Percentiles rank a stretch among this genome's conserved stretches.
phyloP scores from a whole-genome alignment of 352 stramenopile genomes.

The Phytophthora crassamura region DNA sequence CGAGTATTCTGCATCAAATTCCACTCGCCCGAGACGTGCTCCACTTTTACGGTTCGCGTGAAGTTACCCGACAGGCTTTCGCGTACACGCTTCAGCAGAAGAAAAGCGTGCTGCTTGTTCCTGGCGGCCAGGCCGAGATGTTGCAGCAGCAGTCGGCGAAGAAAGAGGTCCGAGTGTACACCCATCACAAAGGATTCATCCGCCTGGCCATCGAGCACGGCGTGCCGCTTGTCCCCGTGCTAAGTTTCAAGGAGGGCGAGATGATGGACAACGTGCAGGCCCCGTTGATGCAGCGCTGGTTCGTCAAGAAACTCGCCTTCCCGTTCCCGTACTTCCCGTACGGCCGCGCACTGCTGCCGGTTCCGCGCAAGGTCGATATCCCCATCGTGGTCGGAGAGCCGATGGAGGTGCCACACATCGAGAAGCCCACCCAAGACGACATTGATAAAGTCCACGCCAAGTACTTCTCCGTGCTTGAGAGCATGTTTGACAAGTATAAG shows the following conservation, averaged over 20 bases:
- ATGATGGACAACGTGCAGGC: conserved; percentile 84
- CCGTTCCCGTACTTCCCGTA: conserved; percentile 86
- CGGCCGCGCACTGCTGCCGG: conserved; percentile 65
- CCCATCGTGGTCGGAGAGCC: conserved; percentile 72
- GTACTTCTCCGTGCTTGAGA: conserved; percentile 64
- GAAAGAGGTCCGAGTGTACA: conserved; percentile 79
- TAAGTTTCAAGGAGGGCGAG: conserved; percentile 87
- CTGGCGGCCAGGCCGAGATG: conserved; percentile 86
- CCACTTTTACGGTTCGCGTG: conserved; percentile 76
- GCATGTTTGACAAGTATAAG: conserved; percentile 81
- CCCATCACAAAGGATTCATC: conserved; percentile 81
- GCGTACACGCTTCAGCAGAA: conserved; percentile 52
- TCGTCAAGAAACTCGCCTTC: conserved; percentile 78
- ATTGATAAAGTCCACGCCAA: conserved; percentile 67
- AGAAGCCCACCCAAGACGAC: conserved; percentile 54
- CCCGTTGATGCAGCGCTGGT: conserved; percentile 80
- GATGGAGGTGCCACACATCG: conserved; percentile 57
- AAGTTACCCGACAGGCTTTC: conserved; percentile 78
- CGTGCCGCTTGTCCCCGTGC: conserved; percentile 70
- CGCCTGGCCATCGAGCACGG: conserved; percentile 82
- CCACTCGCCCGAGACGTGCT: conserved; percentile 76
- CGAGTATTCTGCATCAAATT: conserved; percentile 85
- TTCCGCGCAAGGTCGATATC: conserved; percentile 69
- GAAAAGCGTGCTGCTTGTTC: conserved; percentile 78
- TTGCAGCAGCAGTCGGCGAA: conserved; percentile 65